Evolutionary conservation across 345 rosid species (phyloP).

Genomic region (Syzygium jambos): DNA sequence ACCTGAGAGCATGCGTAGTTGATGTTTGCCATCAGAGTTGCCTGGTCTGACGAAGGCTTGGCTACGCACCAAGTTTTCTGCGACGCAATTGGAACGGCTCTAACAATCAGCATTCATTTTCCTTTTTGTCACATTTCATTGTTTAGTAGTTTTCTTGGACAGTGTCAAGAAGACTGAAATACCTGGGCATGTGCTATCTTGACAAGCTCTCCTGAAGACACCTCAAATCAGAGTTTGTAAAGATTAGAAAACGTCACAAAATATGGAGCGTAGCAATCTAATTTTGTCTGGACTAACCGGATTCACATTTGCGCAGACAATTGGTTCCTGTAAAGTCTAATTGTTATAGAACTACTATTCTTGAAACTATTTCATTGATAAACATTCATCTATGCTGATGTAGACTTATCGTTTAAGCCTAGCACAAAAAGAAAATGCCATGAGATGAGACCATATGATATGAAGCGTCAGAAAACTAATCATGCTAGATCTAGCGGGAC

Average conservation of each 20-base stretch:
- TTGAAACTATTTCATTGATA: neutral
- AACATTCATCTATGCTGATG: neutral
- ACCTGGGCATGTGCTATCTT: constrained; percentile 37
- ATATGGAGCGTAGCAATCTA: neutral
- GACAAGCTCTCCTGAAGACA: constrained; percentile 17
- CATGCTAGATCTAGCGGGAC: neutral
- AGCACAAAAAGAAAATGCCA: neutral
- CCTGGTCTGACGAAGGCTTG: constrained; percentile 56
- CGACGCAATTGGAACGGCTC: neutral
- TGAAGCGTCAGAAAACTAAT: neutral
- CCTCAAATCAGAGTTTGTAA: neutral
- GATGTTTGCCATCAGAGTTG: constrained; percentile 36
- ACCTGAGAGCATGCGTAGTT: constrained; percentile 52
- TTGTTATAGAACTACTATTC: neutral
- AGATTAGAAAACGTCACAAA: neutral
- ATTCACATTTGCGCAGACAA: neutral
- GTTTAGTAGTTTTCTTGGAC: neutral
- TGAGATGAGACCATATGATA: neutral
- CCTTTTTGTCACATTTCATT: neutral
- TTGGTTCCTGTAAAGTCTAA: neutral
- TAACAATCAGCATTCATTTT: neutral
- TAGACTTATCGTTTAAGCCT: neutral
- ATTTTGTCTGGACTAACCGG: neutral
- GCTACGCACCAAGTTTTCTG: constrained; percentile 73
- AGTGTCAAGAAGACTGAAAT: neutral